phyloP scores from a whole-genome alignment of 495 filamentous ascomycete species.

The Hypoxylon intermedium region DNA sequence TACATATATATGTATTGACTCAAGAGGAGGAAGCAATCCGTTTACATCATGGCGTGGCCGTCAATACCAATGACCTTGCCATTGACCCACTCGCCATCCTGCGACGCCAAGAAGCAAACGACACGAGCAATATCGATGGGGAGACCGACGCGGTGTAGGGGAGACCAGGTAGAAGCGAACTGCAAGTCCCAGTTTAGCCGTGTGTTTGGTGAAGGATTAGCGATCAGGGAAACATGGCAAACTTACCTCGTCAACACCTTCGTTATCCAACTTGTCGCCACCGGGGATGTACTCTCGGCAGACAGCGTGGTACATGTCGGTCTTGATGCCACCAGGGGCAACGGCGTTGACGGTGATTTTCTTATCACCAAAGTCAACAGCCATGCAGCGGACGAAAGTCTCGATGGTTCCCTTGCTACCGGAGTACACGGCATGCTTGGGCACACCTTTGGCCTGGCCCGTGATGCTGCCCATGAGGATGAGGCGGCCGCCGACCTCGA shows the following conservation, averaged over 20 bases:
- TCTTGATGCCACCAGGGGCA: constrained; percentile 79
- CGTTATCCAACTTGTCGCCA: constrained; percentile 56
- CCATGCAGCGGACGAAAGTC: constrained; percentile 77
- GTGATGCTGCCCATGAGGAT: constrained; percentile 67
- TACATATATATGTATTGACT: too few species aligned
- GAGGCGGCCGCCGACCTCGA: constrained; percentile 70
- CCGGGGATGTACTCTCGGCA: constrained; percentile 69
- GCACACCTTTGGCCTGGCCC: constrained; percentile 63
- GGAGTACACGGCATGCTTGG: constrained; percentile 77
- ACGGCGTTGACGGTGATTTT: constrained; percentile 80
- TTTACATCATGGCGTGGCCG: constrained; percentile 58
- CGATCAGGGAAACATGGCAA: not conserved
- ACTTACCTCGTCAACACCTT: constrained; percentile 44
- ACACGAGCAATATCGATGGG: constrained; percentile 70
- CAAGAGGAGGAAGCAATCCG: too few species aligned
- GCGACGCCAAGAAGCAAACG: constrained; percentile 68
- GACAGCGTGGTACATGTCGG: constrained; percentile 73
- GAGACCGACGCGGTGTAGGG: constrained; percentile 65
- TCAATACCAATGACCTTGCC: constrained; percentile 62
- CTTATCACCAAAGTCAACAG: constrained; percentile 73
- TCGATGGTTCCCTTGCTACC: constrained; percentile 80
- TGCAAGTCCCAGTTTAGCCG: constrained; percentile 28
- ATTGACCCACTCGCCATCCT: constrained; percentile 73
- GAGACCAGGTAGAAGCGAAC: constrained; percentile 64
- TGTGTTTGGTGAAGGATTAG: not conserved